Evolutionary conservation across 208 protist genomes (phyloP).

Genomic region (Leptomonas seymouri): DNA sequence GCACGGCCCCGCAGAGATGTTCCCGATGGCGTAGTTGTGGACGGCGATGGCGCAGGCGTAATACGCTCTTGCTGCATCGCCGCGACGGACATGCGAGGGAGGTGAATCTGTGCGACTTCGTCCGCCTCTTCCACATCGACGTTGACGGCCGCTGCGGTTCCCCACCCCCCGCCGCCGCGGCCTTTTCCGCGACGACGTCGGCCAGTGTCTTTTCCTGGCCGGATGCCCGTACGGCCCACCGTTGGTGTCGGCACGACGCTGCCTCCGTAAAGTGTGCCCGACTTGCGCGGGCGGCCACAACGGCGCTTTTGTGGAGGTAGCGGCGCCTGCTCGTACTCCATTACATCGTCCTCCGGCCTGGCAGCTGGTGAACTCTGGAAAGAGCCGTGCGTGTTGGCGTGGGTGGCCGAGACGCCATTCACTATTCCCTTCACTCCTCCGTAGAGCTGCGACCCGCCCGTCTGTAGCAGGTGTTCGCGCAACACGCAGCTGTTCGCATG

Average conservation of each 20-base stretch:
- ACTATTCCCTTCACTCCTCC: not conserved
- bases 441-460: constrained; percentile 20
- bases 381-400: not conserved
- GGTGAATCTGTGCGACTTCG: constrained; percentile 23
- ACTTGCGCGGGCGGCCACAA: constrained; percentile 1
- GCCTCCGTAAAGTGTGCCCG: not conserved
- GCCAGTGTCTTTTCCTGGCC: constrained; percentile 1
- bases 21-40: no score
- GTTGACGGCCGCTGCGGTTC: not conserved
- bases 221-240: not conserved
- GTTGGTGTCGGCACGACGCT: not conserved
- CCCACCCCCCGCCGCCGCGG: not conserved
- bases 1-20: not conserved
- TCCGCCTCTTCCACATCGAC: constrained; percentile 14
- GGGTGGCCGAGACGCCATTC: not conserved
- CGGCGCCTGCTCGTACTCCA: not conserved
- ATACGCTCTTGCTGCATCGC: constrained; percentile 41
- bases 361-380: not conserved
- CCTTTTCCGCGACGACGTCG: constrained; percentile 9
- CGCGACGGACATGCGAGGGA: constrained; percentile 38
- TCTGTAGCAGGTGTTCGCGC: constrained; percentile 53
- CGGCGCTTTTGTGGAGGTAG: not conserved
- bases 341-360: not conserved
- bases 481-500: constrained; percentile 70
- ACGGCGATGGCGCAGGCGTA: no score